Conservation (phyloP, 257 asterid species). For the Petrea volubilis region DNA sequence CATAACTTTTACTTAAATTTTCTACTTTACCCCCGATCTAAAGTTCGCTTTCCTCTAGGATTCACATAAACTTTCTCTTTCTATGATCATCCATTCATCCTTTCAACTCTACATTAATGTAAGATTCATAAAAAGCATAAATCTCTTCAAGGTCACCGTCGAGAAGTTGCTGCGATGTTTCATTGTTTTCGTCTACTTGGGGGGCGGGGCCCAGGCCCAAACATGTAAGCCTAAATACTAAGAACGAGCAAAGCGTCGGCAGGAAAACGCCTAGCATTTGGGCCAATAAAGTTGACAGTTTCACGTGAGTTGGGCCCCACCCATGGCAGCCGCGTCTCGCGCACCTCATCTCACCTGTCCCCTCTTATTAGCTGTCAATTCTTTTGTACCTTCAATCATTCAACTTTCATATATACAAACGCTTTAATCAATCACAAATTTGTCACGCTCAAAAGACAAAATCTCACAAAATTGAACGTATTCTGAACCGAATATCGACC, state of each 20-base stretch:
- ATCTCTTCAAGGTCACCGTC: too few relatives aligned
- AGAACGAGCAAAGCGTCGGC: constrained; percentile 44
- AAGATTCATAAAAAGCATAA: too few relatives aligned
- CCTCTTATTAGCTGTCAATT: constrained; percentile 4
- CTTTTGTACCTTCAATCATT: too few relatives aligned
- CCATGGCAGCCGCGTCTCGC: constrained; percentile 9
- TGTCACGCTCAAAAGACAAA: background rate
- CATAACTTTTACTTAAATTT: too few relatives aligned
- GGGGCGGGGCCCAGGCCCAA: constrained; percentile 37
- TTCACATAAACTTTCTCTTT: too few relatives aligned
- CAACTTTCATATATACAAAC: too few relatives aligned
- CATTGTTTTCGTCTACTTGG: too few relatives aligned
- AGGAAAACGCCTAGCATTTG: constrained; percentile 29
- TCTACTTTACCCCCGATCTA: too few relatives aligned
- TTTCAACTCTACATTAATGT: too few relatives aligned
- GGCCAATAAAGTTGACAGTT: constrained; percentile 28
- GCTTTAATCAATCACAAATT: background rate
- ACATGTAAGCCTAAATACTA: constrained; percentile 4
- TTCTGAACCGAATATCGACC: background rate
- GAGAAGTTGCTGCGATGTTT: too few relatives aligned
- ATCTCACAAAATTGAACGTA: background rate
- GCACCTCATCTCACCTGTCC: constrained; percentile 18
- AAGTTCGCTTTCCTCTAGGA: too few relatives aligned
- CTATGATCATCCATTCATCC: too few relatives aligned
- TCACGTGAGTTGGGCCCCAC: constrained; percentile 40